Evolutionary conservation across 2,329 filamentous ascomycete species (phyloP).

Genomic region (Endoconidiophora polonica): DNA sequence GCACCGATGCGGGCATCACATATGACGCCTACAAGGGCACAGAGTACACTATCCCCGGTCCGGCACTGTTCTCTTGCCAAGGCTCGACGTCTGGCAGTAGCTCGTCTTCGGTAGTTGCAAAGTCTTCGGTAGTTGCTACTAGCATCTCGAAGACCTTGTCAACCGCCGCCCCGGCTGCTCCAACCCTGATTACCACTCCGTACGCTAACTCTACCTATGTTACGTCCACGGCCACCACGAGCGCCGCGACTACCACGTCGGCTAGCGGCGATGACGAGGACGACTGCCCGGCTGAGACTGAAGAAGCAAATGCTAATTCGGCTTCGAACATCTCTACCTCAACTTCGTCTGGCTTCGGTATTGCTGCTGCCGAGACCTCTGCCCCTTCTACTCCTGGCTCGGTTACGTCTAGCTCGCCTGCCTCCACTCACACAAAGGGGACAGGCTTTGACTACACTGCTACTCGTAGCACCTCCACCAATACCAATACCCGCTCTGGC

Average conservation of each 20-base stretch:
- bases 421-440: neutral
- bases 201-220: neutral
- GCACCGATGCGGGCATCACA: constrained; percentile 17
- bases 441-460: neutral
- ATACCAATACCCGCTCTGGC: neutral
- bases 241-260: neutral
- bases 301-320: neutral
- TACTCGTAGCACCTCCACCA: neutral
- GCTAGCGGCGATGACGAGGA: neutral
- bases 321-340: neutral
- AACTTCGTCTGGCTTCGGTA: neutral
- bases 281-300: constrained; percentile 7
- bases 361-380: neutral
- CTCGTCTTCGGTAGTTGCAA: neutral
- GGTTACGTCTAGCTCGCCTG: neutral
- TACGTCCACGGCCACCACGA: constrained; percentile 2
- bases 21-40: constrained; percentile 18
- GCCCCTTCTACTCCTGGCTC: neutral
- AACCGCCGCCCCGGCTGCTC: neutral
- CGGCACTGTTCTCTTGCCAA: constrained; percentile 19
- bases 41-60: constrained; percentile 18
- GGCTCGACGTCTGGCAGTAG: neutral
- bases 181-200: neutral
- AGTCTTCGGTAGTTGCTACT: neutral
- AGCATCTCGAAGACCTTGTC: neutral